Evolutionary conservation across 208 protist genomes (phyloP).

Genomic region (Angomonas deanei): DNA sequence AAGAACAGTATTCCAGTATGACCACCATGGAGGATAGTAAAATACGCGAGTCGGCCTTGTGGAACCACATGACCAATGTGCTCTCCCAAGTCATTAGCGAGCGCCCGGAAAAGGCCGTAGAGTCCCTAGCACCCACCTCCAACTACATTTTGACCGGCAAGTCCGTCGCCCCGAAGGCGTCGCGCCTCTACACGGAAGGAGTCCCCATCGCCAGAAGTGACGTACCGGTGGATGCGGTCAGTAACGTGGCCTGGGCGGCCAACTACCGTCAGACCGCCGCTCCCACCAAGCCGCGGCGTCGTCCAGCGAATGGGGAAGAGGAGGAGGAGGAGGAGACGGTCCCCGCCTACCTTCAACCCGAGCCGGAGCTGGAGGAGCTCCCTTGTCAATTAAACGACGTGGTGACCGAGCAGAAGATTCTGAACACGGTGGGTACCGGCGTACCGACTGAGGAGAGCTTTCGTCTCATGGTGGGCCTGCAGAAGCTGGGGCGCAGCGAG

Average conservation of each 20-base stretch:
- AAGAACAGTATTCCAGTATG: slow-evolving; percentile 12
- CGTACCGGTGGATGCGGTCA: slow-evolving; percentile 53
- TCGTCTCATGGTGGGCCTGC: slow-evolving; percentile 84
- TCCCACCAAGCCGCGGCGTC: slow-evolving; percentile 57
- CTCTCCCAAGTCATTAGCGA: slow-evolving; percentile 71
- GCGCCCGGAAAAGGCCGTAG: slow-evolving; percentile 56
- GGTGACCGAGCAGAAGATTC: slow-evolving; percentile 70
- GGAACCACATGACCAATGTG: slow-evolving; percentile 81
- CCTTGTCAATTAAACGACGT: slow-evolving; percentile 76
- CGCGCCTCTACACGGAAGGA: slow-evolving; percentile 53
- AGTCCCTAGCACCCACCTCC: slow-evolving; percentile 65
- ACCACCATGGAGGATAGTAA: slow-evolving; percentile 46
- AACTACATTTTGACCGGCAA: slow-evolving; percentile 61
- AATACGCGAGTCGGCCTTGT: slow-evolving; percentile 70
- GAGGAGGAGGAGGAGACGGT: slow-evolving; percentile 48
- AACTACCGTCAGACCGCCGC: slow-evolving; percentile 66
- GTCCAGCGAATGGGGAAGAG: slow-evolving; percentile 56
- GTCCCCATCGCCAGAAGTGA: slow-evolving; percentile 46
- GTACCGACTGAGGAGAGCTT: slow-evolving; percentile 73
- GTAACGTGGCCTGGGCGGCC: slow-evolving; percentile 64
- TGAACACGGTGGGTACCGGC: slow-evolving; percentile 80
- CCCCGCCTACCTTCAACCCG: slow-evolving; percentile 29
- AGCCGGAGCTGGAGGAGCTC: slow-evolving; percentile 22
- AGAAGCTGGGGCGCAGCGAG: slow-evolving; percentile 70
- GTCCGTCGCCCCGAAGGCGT: slow-evolving; percentile 49